Base-by-base conservation (phyloP, 306 rosid species). In the Astragalus glycyphyllos region DNA sequence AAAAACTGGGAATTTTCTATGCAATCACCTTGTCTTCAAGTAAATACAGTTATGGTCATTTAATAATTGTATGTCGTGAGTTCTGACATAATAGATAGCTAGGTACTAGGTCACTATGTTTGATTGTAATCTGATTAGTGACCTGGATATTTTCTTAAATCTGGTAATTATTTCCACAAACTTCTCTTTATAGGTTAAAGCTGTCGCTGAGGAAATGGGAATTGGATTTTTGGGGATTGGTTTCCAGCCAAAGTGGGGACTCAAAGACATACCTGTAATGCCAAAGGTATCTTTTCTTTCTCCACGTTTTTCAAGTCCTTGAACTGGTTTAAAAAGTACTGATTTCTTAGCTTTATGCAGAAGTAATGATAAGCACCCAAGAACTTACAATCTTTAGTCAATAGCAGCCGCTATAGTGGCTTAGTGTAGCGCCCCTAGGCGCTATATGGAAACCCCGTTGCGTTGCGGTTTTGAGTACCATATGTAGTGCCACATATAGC, bases 161-260 rank as follows among this genome's bases (percentile, higher is more conserved):
- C 40, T 64, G 53, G 78, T 13, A 41, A 65, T 48, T 46, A 31
- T 79, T 67, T 66, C 49, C 35, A 5, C 16, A 50, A 46, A 13
- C 63, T 75, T 63, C 12, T 72, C 61, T 80, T 56, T 13, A 11
- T 65, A 95, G 99, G 97, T 91, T 47, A 95, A 95, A 81, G 97
- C 99, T 76, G 96, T 91, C 72, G 82, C 96, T 11, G 99, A 95
- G 86, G 99, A 95, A 85, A 91, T 95, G 99, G 96, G 96, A 76
- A 87, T 89, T 61, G 99, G 99, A 71, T 95, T 95, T 85, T 83
- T 95, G 68, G 99, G 99, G 69, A 85, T 95, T 56, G 99, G 99
- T 80, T 95, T 95, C 88, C 99, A 91, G 86, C 97, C 99, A n/a
- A 95, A 95, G 77, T 95, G 96, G 99, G 82, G 72, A 69, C 31